phyloP scores from a whole-genome alignment of 73 alveolate species.

The Paramecium biaurelia region DNA sequence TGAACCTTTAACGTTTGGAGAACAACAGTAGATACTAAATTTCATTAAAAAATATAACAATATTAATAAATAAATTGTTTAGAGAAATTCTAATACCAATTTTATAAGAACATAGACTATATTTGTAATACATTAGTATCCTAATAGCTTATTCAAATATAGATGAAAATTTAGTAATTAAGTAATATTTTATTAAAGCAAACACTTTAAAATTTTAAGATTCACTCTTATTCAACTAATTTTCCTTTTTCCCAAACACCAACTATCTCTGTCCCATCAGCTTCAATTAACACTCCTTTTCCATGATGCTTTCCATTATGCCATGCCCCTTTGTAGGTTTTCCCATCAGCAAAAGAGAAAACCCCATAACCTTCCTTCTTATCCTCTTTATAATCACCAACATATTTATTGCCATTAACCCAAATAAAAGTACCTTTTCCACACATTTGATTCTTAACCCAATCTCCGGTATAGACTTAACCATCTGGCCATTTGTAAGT shows the following conservation, averaged over 20 bases:
- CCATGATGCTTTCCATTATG: slow-evolving; percentile 75
- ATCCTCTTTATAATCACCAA: slow-evolving; percentile 60
- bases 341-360: slow-evolving; percentile 70
- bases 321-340: slow-evolving; percentile 73
- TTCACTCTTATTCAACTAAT: not conserved
- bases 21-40: slow-evolving; percentile 13
- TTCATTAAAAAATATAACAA: not conserved
- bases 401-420: slow-evolving; percentile 75
- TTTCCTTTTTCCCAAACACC: slow-evolving; percentile 63
- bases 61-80: not conserved
- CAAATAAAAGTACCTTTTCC: slow-evolving; percentile 73
- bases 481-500: slow-evolving; percentile 45
- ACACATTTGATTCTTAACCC: slow-evolving; percentile 57
- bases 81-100: not conserved
- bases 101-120: not conserved
- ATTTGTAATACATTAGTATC: too few relatives aligned
- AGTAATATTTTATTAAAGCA: not conserved
- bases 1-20: slow-evolving; percentile 1
- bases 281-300: slow-evolving; percentile 66
- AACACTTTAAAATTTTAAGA: not conserved
- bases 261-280: slow-evolving; percentile 58
- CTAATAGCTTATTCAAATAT: not conserved
- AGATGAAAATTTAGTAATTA: not conserved
- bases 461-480: slow-evolving; percentile 64
- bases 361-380: slow-evolving; percentile 76